phyloP scores from a whole-genome alignment of 495 filamentous ascomycete species.

The Trichoderma asperelloides region DNA sequence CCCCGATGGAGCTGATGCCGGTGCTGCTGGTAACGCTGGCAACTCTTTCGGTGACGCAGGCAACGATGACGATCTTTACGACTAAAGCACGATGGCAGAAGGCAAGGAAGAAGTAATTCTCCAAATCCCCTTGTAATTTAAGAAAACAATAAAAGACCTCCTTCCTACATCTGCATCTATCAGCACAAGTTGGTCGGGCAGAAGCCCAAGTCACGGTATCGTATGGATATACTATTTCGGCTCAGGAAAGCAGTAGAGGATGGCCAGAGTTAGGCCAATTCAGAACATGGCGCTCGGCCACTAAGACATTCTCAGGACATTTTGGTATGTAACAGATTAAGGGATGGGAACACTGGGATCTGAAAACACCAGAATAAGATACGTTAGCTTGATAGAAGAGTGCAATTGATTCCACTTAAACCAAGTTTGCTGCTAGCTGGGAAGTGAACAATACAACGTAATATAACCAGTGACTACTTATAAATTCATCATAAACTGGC shows the following conservation, averaged over 20 bases:
- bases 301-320: neutral
- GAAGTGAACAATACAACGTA: too few species aligned
- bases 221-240: neutral
- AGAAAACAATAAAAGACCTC: neutral
- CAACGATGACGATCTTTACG: conserved; percentile 82
- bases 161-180: conserved; percentile 10
- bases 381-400: conserved; percentile 6
- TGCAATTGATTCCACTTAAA: neutral
- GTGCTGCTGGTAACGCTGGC: conserved; percentile 35
- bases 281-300: neutral
- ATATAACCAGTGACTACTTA: too few species aligned
- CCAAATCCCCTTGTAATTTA: conserved; percentile 9
- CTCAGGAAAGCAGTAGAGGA: neutral
- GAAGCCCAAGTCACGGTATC: neutral
- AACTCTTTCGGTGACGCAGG: conserved; percentile 73
- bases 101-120: neutral
- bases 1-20: conserved; percentile 59
- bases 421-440: neutral
- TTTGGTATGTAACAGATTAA: neutral
- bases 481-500: too few species aligned
- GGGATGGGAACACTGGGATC: neutral
- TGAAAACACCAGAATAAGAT: neutral
- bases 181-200: neutral
- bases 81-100: conserved; percentile 22
- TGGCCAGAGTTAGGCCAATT: neutral